Evolutionary conservation across 768 basidiomycete species (phyloP).

Genomic region (Tricholoma matsutake): DNA sequence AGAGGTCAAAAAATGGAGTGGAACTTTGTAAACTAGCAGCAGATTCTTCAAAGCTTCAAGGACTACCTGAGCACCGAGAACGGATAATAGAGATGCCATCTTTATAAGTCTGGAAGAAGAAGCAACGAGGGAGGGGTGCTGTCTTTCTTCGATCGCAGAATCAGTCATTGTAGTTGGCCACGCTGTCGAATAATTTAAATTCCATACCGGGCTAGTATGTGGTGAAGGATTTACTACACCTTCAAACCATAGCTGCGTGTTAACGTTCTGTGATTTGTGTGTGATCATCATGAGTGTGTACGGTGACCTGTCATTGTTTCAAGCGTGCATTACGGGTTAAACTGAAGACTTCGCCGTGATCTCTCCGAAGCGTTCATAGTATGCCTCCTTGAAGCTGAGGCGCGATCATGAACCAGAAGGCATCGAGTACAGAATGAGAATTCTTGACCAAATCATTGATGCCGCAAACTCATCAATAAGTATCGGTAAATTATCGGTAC

Average conservation of each 20-base stretch:
- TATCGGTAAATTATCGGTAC: too few species aligned
- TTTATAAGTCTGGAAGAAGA: conserved; percentile 20
- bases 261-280: conserved; percentile 2
- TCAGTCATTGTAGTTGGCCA: conserved; percentile 29
- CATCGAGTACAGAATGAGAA: neutral
- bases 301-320: conserved; percentile 4
- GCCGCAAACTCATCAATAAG: neutral
- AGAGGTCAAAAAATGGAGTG: conserved; percentile 16
- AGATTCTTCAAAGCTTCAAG: conserved; percentile 6
- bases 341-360: neutral
- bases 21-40: conserved; percentile 7
- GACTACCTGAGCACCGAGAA: conserved; percentile 18
- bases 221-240: neutral
- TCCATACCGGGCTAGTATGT: conserved; percentile 9
- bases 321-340: neutral
- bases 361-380: neutral
- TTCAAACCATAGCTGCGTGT: neutral
- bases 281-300: conserved; percentile 3
- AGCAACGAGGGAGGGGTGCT: conserved; percentile 41
- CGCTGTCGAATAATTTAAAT: conserved; percentile 33
- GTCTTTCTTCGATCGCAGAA: conserved; percentile 21
- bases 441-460: too few species aligned
- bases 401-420: neutral
- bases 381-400: neutral
- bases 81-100: conserved; percentile 2